Percentiles rank a stretch among this genome's conserved stretches.
Conservation (phyloP, 176 grass and related monocot genomes). For the Saccharum spontaneum region DNA sequence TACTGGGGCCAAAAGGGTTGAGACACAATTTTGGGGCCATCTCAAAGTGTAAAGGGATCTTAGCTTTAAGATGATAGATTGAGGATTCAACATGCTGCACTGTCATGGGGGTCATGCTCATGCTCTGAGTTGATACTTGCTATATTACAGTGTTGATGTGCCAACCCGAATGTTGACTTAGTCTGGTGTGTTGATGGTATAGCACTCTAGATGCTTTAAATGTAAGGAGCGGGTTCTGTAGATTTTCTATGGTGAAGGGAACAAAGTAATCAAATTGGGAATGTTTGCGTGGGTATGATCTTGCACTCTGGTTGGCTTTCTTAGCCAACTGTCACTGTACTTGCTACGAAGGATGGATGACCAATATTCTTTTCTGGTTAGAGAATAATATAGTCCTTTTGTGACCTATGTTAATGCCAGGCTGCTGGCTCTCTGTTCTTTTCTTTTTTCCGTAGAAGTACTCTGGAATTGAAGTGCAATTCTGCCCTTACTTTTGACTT, state of each 20-base stretch:
- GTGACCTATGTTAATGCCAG: background rate
- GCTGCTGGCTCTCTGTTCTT: background rate
- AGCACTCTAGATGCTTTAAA: background rate
- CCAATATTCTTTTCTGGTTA: background rate
- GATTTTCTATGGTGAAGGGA: background rate
- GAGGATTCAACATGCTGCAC: background rate
- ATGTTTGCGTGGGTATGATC: slow-evolving; percentile 1
- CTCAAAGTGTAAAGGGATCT: background rate
- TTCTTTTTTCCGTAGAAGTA: background rate
- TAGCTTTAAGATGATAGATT: slow-evolving; percentile 7
- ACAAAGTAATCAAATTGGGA: background rate
- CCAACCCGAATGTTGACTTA: background rate
- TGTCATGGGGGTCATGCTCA: background rate
- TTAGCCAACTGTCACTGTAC: background rate
- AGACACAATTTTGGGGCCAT: background rate
- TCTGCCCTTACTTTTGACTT: background rate
- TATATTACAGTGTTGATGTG: background rate
- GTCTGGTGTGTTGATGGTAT: background rate
- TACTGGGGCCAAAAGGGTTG: too few relatives aligned
- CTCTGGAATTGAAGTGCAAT: background rate
- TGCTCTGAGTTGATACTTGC: background rate
- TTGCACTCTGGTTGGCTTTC: background rate
- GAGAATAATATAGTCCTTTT: background rate
- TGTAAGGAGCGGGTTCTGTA: background rate
- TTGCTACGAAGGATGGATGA: background rate